Base-by-base conservation (phyloP, 192 early-diverging fungal species). In the Coemansia sp. region DNA sequence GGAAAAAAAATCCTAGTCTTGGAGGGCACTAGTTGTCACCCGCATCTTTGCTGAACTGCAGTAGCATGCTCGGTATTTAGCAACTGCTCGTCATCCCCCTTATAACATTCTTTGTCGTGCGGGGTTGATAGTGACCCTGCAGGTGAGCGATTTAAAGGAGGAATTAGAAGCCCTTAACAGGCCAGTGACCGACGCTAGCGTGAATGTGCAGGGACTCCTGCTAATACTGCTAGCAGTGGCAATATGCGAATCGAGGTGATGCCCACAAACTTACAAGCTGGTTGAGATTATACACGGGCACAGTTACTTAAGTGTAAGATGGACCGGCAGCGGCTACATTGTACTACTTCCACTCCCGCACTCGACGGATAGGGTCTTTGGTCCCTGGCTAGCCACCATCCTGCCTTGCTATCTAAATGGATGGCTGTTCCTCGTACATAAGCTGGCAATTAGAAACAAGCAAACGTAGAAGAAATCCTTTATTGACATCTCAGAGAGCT, bases 21-120 rank as follows among this genome's bases (percentile, higher is more conserved):
- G 38, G 9, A 38, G 7, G 8, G 38, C 29, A 16, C 54, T 16
- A 57, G 29, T 15, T 31, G 54, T 5, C 24, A 27, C 29, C 13
- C 54, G 29, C 29, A 57, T 29, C 24, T 57, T 57, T 57, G 54
- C 54, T 57, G 54, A 18, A 57, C 12, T 33, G 54, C 12, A 57
- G 54, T 57, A 57, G 54, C 27, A 31, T 57, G 54, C 54, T 57
- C 27, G 27, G 12, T 57, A 57, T 52, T 52, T 52, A 52, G 49
- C 49, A 52, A 52, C 49, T 6, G 20, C 49, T 52, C 20, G 22
- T 10, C 49, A n/a, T 22, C 20, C 24, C 54, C 29, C 24, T 31
- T 20, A 1, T 15, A 31, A 18, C 54, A 57, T 57, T 57, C 54
- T 57, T 29, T 16, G 29, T 29, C 5, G 15, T 57, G 54, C 5